These are phyloP conservation scores for Obelidium mucronatum DNA, from an alignment of 192 early-diverging fungal genomes.

Conservation along the genomic window DNA sequence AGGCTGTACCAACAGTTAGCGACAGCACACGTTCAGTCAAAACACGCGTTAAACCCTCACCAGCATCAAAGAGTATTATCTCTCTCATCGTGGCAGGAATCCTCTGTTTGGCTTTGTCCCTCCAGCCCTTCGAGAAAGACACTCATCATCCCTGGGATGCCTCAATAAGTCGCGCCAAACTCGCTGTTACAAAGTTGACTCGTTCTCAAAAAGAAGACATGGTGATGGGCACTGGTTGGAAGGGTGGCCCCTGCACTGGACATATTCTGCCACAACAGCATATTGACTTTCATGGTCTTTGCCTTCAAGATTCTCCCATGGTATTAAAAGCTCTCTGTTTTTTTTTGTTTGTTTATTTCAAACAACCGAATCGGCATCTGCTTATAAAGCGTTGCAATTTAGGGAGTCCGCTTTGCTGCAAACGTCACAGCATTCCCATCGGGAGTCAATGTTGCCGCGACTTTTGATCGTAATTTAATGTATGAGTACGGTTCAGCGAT, in stretches of 20 bases:
- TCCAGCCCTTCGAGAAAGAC: no score
- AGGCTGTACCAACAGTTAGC: no score
- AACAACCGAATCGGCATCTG: neutral
- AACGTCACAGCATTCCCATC: constrained; percentile 56
- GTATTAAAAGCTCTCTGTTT: constrained; percentile 34
- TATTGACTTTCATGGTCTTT: constrained; percentile 57
- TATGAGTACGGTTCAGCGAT: constrained; percentile 49
- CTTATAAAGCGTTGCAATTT: neutral
- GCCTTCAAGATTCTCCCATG: constrained; percentile 61
- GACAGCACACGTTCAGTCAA: no score
- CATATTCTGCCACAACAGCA: constrained; percentile 48
- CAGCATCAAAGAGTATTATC: no score
- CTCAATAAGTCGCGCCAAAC: constrained; percentile 10
- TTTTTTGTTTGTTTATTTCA: neutral
- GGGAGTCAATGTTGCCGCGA: constrained; percentile 63
- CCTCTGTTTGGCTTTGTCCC: no score
- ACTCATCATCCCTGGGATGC: constrained; percentile 24
- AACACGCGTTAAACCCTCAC: no score
- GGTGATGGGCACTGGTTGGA: neutral
- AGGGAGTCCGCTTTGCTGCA: neutral
- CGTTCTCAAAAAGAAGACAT: constrained; percentile 1
- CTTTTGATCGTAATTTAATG: constrained; percentile 59
- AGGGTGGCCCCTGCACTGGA: constrained; percentile 51
- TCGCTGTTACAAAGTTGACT: neutral
- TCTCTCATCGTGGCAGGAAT: no score